A percentile compares a stretch with the other conserved stretches of the same genome.
phyloP scores from a whole-genome alignment of 2,329 filamentous ascomycete species.

The Fusarium penzigii region DNA sequence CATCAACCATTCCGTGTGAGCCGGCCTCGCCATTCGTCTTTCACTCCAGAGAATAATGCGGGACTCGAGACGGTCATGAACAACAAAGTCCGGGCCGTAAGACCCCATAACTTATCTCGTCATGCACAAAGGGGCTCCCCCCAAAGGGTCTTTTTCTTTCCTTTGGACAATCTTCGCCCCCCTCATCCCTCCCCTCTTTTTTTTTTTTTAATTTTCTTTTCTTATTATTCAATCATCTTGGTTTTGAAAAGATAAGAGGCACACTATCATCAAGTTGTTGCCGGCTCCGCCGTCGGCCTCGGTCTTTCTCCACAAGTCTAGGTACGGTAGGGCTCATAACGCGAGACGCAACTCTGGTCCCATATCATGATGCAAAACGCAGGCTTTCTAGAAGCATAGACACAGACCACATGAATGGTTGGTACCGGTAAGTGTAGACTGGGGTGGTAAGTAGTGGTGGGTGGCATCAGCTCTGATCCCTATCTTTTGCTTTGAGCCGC shows the following conservation, averaged over 20 bases:
- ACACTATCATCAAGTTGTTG: neutral
- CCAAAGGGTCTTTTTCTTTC: neutral
- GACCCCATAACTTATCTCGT: neutral
- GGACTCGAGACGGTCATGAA: neutral
- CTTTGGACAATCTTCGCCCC: neutral
- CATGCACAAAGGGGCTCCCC: neutral
- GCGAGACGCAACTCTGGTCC: neutral
- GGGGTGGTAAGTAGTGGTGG: no score
- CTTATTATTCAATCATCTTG: neutral
- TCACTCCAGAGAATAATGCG: constrained; percentile 2
- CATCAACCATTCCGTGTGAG: neutral
- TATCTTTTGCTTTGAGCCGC: no score
- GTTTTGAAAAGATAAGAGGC: neutral
- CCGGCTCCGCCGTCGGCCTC: neutral
- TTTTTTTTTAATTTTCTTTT: neutral
- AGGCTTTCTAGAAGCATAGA: neutral
- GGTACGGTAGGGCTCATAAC: neutral
- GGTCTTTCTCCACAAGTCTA: neutral
- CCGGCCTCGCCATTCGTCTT: constrained; percentile 8
- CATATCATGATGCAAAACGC: neutral
- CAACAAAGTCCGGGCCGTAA: no score
- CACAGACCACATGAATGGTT: no score
- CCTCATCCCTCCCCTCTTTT: neutral
- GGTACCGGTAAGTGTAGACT: no score
- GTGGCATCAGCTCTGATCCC: no score